Evolutionary conservation across 208 protist genomes (phyloP).

Genomic region (Leishmania gerbilli): DNA sequence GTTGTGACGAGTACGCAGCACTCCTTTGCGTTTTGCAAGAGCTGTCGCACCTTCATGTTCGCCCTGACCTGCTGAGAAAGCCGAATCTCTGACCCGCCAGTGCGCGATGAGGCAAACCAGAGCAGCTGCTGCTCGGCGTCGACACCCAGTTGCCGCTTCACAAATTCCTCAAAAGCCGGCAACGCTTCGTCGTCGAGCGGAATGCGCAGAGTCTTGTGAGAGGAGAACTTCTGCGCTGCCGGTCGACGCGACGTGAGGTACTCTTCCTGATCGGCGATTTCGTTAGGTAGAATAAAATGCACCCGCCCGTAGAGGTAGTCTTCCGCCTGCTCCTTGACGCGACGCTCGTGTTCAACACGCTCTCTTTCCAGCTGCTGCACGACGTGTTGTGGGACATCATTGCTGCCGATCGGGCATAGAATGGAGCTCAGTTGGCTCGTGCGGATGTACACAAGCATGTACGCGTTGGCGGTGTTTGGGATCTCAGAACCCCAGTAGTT

Average conservation of each 20-base stretch:
- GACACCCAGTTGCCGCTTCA: constrained; percentile 42
- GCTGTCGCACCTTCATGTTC: constrained; percentile 60
- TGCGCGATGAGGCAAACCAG: constrained; percentile 57
- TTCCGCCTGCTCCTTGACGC: constrained; percentile 62
- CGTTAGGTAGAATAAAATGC: constrained; percentile 64
- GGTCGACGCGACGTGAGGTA: constrained; percentile 54
- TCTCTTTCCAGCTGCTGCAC: constrained; percentile 64
- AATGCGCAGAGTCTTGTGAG: constrained; percentile 58
- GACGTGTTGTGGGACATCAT: constrained; percentile 80
- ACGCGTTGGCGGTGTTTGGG: constrained; percentile 81
- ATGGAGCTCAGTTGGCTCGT: constrained; percentile 66
- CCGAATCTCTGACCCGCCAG: constrained; percentile 21
- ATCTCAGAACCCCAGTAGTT: constrained; percentile 91
- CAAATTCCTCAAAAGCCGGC: constrained; percentile 58
- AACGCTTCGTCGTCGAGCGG: constrained; percentile 65
- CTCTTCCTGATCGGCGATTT: constrained; percentile 67
- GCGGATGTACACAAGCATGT: constrained; percentile 92
- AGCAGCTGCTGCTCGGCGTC: constrained; percentile 45
- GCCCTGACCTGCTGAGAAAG: constrained; percentile 54
- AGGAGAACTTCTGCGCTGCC: constrained; percentile 53
- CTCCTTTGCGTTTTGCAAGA: constrained; percentile 59
- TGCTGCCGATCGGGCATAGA: constrained; percentile 52
- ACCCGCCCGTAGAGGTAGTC: constrained; percentile 84
- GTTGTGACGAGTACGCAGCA: constrained; percentile 78
- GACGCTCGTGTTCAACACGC: constrained; percentile 50